These are phyloP conservation scores for Durotheca rogersii DNA, from an alignment of 495 filamentous ascomycete genomes.

Conservation along the genomic window DNA sequence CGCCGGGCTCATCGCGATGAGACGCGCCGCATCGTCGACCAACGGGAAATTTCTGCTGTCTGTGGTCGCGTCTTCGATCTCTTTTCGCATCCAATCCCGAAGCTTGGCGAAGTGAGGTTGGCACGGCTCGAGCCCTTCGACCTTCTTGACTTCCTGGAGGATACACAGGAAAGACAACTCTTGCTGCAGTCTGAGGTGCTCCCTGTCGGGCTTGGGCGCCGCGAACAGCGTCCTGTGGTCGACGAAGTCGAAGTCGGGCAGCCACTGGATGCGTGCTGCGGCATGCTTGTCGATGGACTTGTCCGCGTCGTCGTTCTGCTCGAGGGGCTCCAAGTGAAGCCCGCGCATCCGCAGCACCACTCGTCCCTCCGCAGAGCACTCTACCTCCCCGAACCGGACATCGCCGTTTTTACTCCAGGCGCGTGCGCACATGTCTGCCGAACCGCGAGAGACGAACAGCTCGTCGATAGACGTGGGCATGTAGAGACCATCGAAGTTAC, in stretches of 20 bases:
- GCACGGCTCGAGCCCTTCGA: conserved; percentile 16
- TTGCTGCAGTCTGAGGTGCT: conserved; percentile 24
- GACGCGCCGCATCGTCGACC: conserved; percentile 13
- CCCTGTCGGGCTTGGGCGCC: conserved; percentile 6
- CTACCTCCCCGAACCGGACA: conserved; percentile 15
- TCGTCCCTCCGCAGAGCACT: conserved; percentile 27
- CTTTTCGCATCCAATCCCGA: conserved; percentile 35
- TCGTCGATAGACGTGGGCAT: conserved; percentile 43
- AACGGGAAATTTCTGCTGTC: conserved; percentile 22
- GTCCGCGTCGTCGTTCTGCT: conserved; percentile 17
- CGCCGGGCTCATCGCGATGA: conserved; percentile 6
- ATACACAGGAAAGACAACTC: conserved; percentile 37
- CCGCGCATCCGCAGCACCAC: conserved; percentile 23
- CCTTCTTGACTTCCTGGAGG: conserved; percentile 22
- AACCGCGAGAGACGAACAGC: conserved; percentile 33
- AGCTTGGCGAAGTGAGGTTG: conserved; percentile 37
- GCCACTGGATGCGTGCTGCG: conserved; percentile 38
- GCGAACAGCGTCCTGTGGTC: conserved; percentile 25
- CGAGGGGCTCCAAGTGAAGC: conserved; percentile 29
- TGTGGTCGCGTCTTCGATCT: conserved; percentile 18
- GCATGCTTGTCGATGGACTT: conserved; percentile 28
- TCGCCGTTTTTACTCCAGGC: conserved; percentile 22
- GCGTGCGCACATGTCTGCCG: conserved; percentile 23
- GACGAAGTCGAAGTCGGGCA: conserved; percentile 39
- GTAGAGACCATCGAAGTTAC: conserved; percentile 31